Evolutionary conservation across 768 basidiomycete genomes (phyloP).

Genomic region (Amanita subjunquillea): DNA sequence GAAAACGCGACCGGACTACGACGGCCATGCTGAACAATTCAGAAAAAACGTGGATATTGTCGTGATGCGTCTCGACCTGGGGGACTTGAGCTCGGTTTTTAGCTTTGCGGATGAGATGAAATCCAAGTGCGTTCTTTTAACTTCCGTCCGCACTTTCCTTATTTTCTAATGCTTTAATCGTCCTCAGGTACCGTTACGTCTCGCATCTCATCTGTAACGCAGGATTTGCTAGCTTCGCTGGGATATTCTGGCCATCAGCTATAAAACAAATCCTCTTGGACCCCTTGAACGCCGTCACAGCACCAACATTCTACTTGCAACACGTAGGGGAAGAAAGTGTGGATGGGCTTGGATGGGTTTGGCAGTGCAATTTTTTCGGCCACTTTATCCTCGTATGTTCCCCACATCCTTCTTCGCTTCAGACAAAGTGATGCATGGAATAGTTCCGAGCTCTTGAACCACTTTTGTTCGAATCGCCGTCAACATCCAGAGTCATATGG

Average conservation of each 20-base stretch:
- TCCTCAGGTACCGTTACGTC: constrained; percentile 61
- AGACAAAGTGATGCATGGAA: not conserved
- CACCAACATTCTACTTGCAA: constrained; percentile 51
- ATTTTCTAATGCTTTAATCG: not conserved
- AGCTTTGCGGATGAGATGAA: constrained; percentile 46
- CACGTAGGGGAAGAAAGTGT: constrained; percentile 43
- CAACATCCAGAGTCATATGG: constrained; percentile 64
- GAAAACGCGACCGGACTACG: constrained; percentile 24
- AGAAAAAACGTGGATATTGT: constrained; percentile 47
- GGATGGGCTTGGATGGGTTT: constrained; percentile 71
- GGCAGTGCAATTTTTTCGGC: constrained; percentile 80
- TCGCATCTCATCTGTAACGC: constrained; percentile 80
- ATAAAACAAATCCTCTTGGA: constrained; percentile 36
- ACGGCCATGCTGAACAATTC: constrained; percentile 48
- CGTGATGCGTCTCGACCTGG: constrained; percentile 57
- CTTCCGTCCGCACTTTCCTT: not conserved
- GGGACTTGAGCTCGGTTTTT: constrained; percentile 48
- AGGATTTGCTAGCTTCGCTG: constrained; percentile 49
- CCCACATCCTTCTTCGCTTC: not conserved
- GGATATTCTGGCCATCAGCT: constrained; percentile 38
- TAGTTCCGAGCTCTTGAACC: constrained; percentile 58
- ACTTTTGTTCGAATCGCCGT: constrained; percentile 35
- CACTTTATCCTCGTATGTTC: constrained; percentile 66
- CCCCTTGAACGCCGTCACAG: constrained; percentile 37
- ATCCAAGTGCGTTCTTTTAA: constrained; percentile 32